These are phyloP conservation scores for Artemisia annua DNA, from an alignment of 129 eudicot genomes.

Conservation along the genomic window DNA sequence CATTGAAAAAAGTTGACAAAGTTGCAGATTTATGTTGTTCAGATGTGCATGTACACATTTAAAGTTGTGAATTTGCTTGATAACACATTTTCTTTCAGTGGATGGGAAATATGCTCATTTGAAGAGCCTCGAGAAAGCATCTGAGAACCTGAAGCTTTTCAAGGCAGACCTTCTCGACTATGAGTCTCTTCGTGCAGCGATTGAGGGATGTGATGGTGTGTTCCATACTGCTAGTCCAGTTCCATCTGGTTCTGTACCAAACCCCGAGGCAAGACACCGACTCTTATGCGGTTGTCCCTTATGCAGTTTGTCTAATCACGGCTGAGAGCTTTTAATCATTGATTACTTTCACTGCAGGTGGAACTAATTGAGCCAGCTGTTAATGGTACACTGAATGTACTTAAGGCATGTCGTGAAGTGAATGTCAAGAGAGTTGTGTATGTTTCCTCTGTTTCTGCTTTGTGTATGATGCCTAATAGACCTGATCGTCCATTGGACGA, in stretches of 20 bases:
- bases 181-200: slow-evolving; percentile 55
- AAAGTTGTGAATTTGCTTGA: neutral
- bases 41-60: no score
- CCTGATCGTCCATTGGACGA: slow-evolving; percentile 70
- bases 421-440: slow-evolving; percentile 56
- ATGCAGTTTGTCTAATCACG: neutral
- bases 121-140: slow-evolving; percentile 63
- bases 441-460: slow-evolving; percentile 72
- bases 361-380: slow-evolving; percentile 82
- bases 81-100: slow-evolving; percentile 35
- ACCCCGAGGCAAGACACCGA: slow-evolving; percentile 64
- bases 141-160: slow-evolving; percentile 63
- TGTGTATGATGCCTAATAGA: slow-evolving; percentile 53
- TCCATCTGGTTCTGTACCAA: slow-evolving; percentile 63
- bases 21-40: no score
- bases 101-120: slow-evolving; percentile 62
- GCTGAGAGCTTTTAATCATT: neutral
- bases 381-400: slow-evolving; percentile 72
- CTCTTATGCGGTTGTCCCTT: neutral
- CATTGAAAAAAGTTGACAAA: no score
- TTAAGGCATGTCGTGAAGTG: slow-evolving; percentile 75
- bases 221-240: slow-evolving; percentile 91
- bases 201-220: slow-evolving; percentile 69
- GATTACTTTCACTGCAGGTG: slow-evolving; percentile 45
- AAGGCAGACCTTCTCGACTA: slow-evolving; percentile 80